phyloP scores from a whole-genome alignment of 1,284 basidiomycete species.

The Microbotryum silenes-acaulis region DNA sequence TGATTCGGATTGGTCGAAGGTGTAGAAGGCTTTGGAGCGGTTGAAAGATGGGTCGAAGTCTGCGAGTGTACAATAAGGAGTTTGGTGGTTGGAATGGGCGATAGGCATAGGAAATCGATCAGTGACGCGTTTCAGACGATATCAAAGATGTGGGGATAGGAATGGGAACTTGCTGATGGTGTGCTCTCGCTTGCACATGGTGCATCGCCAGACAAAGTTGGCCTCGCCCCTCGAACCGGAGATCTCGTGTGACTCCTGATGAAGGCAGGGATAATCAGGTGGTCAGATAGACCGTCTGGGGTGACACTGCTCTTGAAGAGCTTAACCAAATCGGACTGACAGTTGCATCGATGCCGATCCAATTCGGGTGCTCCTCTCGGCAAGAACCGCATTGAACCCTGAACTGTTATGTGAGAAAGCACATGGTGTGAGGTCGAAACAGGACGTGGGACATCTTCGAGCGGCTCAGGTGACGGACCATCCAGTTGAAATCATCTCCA shows the following conservation, averaged over 20 bases:
- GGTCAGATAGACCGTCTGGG: not conserved
- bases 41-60: slow-evolving; percentile 29
- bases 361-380: slow-evolving; percentile 31
- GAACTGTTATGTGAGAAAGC: slow-evolving; percentile 1
- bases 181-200: slow-evolving; percentile 26
- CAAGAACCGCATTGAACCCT: slow-evolving; percentile 25
- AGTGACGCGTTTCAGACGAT: not conserved
- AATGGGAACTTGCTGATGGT: slow-evolving; percentile 20
- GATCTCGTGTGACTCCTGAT: slow-evolving; percentile 22
- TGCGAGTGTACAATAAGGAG: not conserved
- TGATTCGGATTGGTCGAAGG: slow-evolving; percentile 24
- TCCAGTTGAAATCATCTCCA: slow-evolving; percentile 28
- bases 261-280: too few relatives aligned
- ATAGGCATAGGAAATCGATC: not conserved
- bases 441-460: not conserved
- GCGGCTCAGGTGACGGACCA: not conserved
- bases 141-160: not conserved
- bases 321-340: slow-evolving; percentile 8
- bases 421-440: not conserved
- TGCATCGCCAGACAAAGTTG: slow-evolving; percentile 30
- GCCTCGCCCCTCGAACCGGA: slow-evolving; percentile 29
- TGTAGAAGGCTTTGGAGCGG: slow-evolving; percentile 22
- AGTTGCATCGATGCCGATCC: slow-evolving; percentile 26
- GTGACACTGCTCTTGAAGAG: not conserved
- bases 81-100: too few relatives aligned